Evolutionary conservation across 208 protist species (phyloP), one percentile per base, ranked within the genome.

Genomic region (Trypanosoma conorhini): DNA sequence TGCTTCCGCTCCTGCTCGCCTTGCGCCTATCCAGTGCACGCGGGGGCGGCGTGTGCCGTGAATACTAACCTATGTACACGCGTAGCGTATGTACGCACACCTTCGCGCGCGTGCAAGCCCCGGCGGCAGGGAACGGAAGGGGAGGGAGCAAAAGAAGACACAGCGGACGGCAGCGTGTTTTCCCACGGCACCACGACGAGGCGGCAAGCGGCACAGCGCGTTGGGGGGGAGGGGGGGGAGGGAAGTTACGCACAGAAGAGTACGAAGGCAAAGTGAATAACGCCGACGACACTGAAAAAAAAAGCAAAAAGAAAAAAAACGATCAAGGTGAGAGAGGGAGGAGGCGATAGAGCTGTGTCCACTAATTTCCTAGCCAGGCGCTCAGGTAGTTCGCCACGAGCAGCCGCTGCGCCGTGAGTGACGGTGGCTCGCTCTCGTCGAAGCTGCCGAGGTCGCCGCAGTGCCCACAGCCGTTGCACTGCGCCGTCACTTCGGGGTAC

Each of bases 401-500:
- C 62, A 7, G 19, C 15, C 79, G 26, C 60, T 84, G 79, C 35
- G 21, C 30, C 21, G 33, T 40, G 3, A 80, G 67, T 9, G 79
- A 56, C 22, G 65, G 19, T 22, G 50, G 65, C n/a, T 84, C 70
- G 0, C 3, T 4, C 26, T 8, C 8, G 10, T 13, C 17, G 10
- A 70, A 65, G 5, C 40, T 40, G 40, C 59, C 48, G 21, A 84
- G 44, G 62, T 84, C 79, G 19, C 46, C 74, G 57, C 79, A 84
- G 71, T 84, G 79, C n/a, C 79, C 79, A 56, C 80, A 85, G n/a
- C 80, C 80, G 15, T 55, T 60, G 68, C 80, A 85, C 42, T 80
- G 67, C 31, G 80, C 80, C 21, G 63, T 72, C n/a, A 77, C 10
- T 35, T 72, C 74, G 3, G 75, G 71, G 59, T 81, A 81, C 8